These are phyloP conservation scores for Tardiomyces digboiensis DNA, from an alignment of 1,139 yeast genomes.

Conservation along the genomic window DNA sequence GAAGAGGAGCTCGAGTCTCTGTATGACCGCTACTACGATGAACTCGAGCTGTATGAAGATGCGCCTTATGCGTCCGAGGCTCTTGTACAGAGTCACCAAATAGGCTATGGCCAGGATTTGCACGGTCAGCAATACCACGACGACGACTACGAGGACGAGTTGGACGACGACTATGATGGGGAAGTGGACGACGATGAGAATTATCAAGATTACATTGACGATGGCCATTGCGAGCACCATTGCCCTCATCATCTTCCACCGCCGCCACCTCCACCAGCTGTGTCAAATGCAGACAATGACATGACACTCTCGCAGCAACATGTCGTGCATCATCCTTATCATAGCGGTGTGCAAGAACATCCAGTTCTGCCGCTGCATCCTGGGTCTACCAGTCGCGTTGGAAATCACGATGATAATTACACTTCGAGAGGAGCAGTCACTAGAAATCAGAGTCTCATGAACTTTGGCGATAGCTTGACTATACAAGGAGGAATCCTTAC, in stretches of 20 bases:
- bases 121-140: slow-evolving; percentile 2
- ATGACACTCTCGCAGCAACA: not conserved
- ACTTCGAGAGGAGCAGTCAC: slow-evolving; percentile 1
- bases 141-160: slow-evolving; percentile 7
- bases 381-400: no score
- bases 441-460: slow-evolving; percentile 19
- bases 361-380: no score
- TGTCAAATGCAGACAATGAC: not conserved
- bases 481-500: slow-evolving; percentile 39
- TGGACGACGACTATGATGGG: slow-evolving; percentile 4
- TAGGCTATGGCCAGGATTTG: slow-evolving; percentile 3
- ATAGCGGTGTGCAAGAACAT: not conserved
- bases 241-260: slow-evolving; percentile 4
- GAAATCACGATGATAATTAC: slow-evolving; percentile 4
- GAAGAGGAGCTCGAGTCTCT: slow-evolving; percentile 75
- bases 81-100: slow-evolving; percentile 7
- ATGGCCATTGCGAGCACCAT: slow-evolving; percentile 8
- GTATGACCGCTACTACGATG: slow-evolving; percentile 44
- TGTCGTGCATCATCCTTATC: not conserved
- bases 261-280: not conserved
- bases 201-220: slow-evolving; percentile 1
- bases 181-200: not conserved
- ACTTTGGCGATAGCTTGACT: slow-evolving; percentile 27
- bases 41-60: slow-evolving; percentile 23
- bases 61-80: not conserved